Evolutionary conservation across 1,284 basidiomycete genomes (phyloP).

Genomic region (Boletus subluridellus): DNA sequence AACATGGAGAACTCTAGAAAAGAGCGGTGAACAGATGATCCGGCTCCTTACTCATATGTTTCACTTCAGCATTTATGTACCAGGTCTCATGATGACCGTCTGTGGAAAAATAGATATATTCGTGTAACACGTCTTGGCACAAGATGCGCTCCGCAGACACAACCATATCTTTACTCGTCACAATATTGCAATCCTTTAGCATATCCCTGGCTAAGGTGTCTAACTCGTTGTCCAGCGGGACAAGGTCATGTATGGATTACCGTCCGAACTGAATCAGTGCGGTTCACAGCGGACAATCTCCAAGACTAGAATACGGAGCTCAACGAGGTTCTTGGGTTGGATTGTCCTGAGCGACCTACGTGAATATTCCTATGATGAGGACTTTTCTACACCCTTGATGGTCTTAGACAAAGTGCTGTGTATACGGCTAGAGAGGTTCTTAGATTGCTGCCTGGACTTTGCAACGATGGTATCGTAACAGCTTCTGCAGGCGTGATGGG

Average conservation of each 20-base stretch:
- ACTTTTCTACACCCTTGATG: neutral
- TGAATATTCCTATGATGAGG: constrained; percentile 1
- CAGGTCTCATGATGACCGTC: constrained; percentile 5
- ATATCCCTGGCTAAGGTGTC: neutral
- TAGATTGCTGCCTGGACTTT: constrained; percentile 52
- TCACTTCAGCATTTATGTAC: neutral
- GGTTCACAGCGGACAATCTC: neutral
- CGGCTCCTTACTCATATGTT: neutral
- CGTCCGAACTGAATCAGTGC: neutral
- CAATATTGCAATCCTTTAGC: neutral
- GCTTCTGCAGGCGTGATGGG: constrained; percentile 83
- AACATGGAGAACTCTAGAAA: constrained; percentile 16
- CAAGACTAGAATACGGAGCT: constrained; percentile 3
- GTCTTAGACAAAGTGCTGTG: neutral
- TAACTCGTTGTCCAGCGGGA: neutral
- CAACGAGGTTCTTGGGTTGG: neutral
- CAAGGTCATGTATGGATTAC: neutral
- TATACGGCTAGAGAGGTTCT: constrained; percentile 10
- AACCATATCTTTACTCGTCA: neutral
- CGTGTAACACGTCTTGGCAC: constrained; percentile 1
- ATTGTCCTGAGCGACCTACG: constrained; percentile 2
- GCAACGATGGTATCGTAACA: constrained; percentile 82
- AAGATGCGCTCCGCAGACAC: neutral
- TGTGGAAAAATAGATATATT: neutral
- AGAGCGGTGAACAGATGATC: neutral